A percentile compares a stretch with the other conserved stretches of the same genome.
phyloP scores from a whole-genome alignment of 306 rosid species.

The Oxytropis ochrocephala region DNA sequence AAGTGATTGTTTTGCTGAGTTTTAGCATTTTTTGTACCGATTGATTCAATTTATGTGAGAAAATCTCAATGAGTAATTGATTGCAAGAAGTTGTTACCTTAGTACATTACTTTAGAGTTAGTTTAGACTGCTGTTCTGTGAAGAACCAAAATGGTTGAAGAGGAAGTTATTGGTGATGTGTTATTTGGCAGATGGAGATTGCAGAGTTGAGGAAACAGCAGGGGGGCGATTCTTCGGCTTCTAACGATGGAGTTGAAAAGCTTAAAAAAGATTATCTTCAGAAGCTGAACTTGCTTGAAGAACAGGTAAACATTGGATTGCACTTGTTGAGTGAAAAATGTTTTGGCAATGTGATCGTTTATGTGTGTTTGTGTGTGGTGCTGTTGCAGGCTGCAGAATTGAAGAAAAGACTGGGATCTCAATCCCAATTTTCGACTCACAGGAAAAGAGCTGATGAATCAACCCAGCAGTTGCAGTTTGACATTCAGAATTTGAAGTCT shows the following conservation, averaged over 20 bases:
- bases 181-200: slow-evolving; percentile 57
- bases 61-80: background rate
- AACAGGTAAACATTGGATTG: slow-evolving; percentile 49
- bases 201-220: slow-evolving; percentile 50
- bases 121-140: background rate
- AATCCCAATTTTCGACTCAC: slow-evolving; percentile 71
- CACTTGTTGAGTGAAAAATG: background rate
- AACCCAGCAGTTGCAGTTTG: slow-evolving; percentile 52
- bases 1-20: background rate
- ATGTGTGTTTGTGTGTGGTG: background rate
- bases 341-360: background rate
- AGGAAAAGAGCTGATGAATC: slow-evolving; percentile 57
- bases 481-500: slow-evolving; percentile 75
- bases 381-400: slow-evolving; percentile 58
- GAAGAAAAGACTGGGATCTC: slow-evolving; percentile 64
- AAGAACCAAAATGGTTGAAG: background rate
- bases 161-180: slow-evolving; percentile 19
- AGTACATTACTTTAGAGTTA: background rate
- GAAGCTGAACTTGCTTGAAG: slow-evolving; percentile 74
- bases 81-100: background rate
- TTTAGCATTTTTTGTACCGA: background rate
- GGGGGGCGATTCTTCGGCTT: slow-evolving; percentile 36
- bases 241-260: slow-evolving; percentile 49
- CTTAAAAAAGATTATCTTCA: slow-evolving; percentile 74
- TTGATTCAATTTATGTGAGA: background rate